Base-by-base conservation (phyloP, 768 basidiomycete species). In the Mycena galericulata region DNA sequence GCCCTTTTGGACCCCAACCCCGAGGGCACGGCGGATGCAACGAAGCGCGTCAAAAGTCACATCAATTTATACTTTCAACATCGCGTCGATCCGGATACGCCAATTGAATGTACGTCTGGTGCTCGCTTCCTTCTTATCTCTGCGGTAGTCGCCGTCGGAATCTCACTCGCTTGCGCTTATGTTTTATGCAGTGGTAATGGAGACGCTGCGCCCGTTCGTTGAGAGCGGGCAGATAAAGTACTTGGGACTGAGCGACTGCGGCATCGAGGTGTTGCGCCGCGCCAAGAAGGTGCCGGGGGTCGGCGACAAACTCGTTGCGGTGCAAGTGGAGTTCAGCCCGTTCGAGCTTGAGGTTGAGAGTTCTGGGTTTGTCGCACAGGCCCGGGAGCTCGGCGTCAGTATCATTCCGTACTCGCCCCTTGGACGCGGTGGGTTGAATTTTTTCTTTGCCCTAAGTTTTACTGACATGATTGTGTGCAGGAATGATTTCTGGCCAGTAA, bases 21-120 rank as follows among this genome's bases (percentile, higher is more conserved):
- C 3, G 38, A 45, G 11, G 40, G 29, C 18, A 17, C 43, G 27
- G 57, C 27, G 4, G 18, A 27, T 26, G 50, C 72, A 41, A n/a
- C n/a, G n/a, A 71, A 60, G 14, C 65, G 79, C 32, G 72, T 74
- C 26, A 74, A 76, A 4, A 53, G 69, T 2, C 29, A 56, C 20
- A 64, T 81, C 5, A 79, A 81, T 22, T 65, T 81, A 29, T 80
- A 72, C 59, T 81, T 80, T 29, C 55, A 71, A 50, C 59, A 47
- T 53, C 75, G 76, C 38, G 36, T 55, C 14, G 62, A 68, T 34
- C 63, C 57, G 1, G 49, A 50, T 14, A 57, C 62, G 17, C 70
- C 70, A 62, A 70, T 74, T 70, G 75, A 77, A 56, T 18, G 54
- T 38, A 26, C 14, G 53, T 11, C 8, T 4, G 27, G 3, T 38